Conservation (phyloP, 257 asterid genomes). For the Marsdenia floribunda region DNA sequence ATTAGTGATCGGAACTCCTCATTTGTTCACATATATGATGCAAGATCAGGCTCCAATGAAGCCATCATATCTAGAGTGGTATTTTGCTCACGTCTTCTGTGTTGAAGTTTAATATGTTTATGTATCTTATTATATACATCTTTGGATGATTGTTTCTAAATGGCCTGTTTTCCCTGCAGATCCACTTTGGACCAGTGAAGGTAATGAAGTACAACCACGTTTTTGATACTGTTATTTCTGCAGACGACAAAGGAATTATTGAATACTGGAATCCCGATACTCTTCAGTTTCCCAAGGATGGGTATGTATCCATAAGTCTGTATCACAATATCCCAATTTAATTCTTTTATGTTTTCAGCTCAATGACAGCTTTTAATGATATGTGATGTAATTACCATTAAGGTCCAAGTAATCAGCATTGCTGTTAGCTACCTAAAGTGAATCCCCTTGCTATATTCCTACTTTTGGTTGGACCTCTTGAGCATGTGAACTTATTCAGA, state of each 20-base stretch:
- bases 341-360: neutral
- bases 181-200: slow-evolving; percentile 71
- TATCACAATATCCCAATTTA: neutral
- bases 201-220: slow-evolving; percentile 91
- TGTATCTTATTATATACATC: slow-evolving; percentile 5
- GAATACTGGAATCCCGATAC: slow-evolving; percentile 95
- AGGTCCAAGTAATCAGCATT: neutral
- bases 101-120: slow-evolving; percentile 9
- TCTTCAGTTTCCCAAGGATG: slow-evolving; percentile 78
- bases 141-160: slow-evolving; percentile 8
- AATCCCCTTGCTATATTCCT: neutral
- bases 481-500: neutral
- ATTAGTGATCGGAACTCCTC: slow-evolving; percentile 82
- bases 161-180: slow-evolving; percentile 38
- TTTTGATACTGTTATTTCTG: slow-evolving; percentile 78
- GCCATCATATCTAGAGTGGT: slow-evolving; percentile 82
- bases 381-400: slow-evolving; percentile 1
- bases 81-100: neutral
- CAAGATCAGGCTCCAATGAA: slow-evolving; percentile 86
- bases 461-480: neutral
- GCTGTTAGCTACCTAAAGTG: neutral
- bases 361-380: neutral
- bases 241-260: slow-evolving; percentile 90
- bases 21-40: slow-evolving; percentile 82
- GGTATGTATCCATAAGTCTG: slow-evolving; percentile 35